Percentiles rank a stretch among this genome's conserved stretches.
Evolutionary conservation across 306 rosid species (phyloP).

Genomic region (Pyrus bretschneideri): DNA sequence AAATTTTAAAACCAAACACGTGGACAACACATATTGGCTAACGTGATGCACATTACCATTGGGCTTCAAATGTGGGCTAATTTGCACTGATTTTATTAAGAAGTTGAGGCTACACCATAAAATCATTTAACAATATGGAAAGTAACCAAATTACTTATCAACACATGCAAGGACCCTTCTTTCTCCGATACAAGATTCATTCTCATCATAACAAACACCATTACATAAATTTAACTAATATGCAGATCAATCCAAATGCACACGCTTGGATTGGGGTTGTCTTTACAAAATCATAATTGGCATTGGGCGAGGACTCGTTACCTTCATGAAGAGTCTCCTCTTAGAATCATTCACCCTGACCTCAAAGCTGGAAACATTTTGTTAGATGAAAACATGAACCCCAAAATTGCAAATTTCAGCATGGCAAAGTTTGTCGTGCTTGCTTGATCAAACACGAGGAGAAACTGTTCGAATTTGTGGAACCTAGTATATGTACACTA

Average conservation of each 20-base stretch:
- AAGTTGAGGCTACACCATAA: too few species aligned
- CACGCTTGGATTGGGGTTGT: neutral
- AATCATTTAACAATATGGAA: too few species aligned
- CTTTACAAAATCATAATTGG: neutral
- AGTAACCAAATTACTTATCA: too few species aligned
- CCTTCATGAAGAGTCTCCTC: neutral
- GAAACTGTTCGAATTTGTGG: neutral
- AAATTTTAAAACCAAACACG: too few species aligned
- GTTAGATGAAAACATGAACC: neutral
- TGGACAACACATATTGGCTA: too few species aligned
- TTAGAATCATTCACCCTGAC: neutral
- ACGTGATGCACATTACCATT: too few species aligned
- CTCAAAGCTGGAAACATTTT: neutral
- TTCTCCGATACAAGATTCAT: too few species aligned
- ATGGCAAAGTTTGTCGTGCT: neutral
- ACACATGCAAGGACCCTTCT: too few species aligned
- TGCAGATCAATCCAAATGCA: neutral
- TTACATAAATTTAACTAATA: neutral
- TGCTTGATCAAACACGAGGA: neutral
- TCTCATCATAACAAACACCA: too few species aligned
- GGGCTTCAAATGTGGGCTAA: too few species aligned
- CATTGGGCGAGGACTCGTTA: neutral
- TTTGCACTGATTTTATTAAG: too few species aligned
- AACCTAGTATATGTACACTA: neutral
- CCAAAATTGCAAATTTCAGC: constrained; percentile 1